Evolutionary conservation across 2,329 filamentous ascomycete species (phyloP), one percentile per base, ranked within the genome.

Genomic region (Neobulgaria alba): DNA sequence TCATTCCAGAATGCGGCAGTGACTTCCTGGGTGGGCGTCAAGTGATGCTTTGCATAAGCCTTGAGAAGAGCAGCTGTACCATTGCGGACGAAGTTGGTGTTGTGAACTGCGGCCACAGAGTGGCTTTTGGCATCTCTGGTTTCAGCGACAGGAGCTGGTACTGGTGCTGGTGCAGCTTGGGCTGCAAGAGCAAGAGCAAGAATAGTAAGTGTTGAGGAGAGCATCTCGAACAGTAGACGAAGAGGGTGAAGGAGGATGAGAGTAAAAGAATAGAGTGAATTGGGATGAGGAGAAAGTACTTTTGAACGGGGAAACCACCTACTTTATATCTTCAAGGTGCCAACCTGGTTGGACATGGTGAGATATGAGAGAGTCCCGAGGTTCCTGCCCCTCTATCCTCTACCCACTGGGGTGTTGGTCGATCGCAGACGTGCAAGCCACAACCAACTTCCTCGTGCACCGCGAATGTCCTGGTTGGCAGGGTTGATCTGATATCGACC

Each of bases 11-110:
- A 57, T 4, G 42, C 44, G 4, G 33, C 23, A 17, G 53, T 48
- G 44, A 56, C 42, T 23, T 51, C 46, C 17, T 44, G 41, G 5
- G 56, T 54, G 33, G 57, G 56, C 7, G 33, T 48, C 36, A 60
- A 43, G 42, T 51, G 37, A 32, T 57, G 48, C 42, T 59, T 60
- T 30, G 51, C 54, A 33, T 60, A 60, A 3, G 55, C 55, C 37
- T 55, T 59, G 10, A 60, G 38, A 33, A 60, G 30, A 29, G 57
- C 49, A 32, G 50, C 49, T 14, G 57, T 60, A 14, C 56, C 55
- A 44, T 60, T 60, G 21, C 55, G 54, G 7, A 48, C 41, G 17
- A 38, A 53, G 26, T 54, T 52, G 19, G 31, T n/a, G 29, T 57
- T 57, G 35, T 54, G 48, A 23, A 56, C 42, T 5, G 56, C 56